Evolutionary conservation across 805 yeast genomes (phyloP).

Genomic region (Ogataea ganodermae): DNA sequence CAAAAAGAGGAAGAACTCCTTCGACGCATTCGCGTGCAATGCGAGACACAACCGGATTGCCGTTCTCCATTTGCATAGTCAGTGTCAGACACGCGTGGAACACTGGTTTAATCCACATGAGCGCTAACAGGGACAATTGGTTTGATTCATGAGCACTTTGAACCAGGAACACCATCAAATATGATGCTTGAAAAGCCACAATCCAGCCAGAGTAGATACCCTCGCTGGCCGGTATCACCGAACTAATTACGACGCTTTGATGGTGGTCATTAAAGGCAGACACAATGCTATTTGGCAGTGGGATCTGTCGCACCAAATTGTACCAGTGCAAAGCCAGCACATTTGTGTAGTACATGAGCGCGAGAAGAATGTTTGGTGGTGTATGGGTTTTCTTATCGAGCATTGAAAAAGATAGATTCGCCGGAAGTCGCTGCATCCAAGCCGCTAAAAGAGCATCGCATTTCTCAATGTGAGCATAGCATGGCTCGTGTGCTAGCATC

Average conservation of each 20-base stretch:
- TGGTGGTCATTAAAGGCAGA: not conserved
- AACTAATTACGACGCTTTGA: not conserved
- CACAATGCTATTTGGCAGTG: slow-evolving; percentile 2
- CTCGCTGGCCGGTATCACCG: not conserved
- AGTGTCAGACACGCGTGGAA: not conserved
- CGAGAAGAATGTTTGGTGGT: slow-evolving; percentile 55
- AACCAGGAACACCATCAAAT: not conserved
- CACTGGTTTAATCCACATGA: not conserved
- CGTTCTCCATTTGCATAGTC: not conserved
- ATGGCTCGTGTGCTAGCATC: not conserved
- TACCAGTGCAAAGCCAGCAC: slow-evolving; percentile 67
- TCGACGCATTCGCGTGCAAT: slow-evolving; percentile 2
- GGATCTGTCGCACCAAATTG: slow-evolving; percentile 32
- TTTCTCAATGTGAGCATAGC: not conserved
- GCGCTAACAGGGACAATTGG: not conserved
- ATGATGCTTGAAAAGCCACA: not conserved
- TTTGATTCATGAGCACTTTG: not conserved
- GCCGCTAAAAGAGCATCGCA: not conserved
- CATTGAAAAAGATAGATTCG: too few relatives aligned
- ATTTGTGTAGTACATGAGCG: slow-evolving; percentile 66
- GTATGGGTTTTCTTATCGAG: too few relatives aligned
- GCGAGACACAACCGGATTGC: not conserved
- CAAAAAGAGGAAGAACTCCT: too few relatives aligned
- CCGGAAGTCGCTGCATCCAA: not conserved
- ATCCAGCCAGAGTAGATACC: not conserved